Conservation (phyloP, 768 basidiomycete species). For the Boletus rex-veris region DNA sequence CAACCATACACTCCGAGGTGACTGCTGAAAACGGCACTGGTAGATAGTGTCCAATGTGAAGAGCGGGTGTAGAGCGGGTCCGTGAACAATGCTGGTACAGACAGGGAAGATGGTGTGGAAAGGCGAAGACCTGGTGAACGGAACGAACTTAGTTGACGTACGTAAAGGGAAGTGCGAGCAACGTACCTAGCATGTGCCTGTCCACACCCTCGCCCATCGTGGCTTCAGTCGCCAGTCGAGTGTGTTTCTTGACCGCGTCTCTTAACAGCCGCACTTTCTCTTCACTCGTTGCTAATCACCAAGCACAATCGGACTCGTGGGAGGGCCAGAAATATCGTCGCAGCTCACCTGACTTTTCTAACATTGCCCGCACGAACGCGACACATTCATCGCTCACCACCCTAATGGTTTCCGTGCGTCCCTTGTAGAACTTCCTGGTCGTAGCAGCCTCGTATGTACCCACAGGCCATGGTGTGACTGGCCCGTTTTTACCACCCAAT, state of each 20-base stretch:
- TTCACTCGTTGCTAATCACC: constrained; percentile 26
- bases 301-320: neutral
- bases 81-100: constrained; percentile 63
- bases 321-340: neutral
- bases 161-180: neutral
- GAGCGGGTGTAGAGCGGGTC: constrained; percentile 74
- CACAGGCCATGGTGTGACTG: constrained; percentile 47
- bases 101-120: constrained; percentile 57
- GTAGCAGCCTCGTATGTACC: constrained; percentile 94
- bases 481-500: constrained; percentile 15
- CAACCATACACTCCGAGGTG: constrained; percentile 76
- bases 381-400: constrained; percentile 76
- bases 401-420: constrained; percentile 91
- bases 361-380: constrained; percentile 75
- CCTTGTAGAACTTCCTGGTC: constrained; percentile 84
- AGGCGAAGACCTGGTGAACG: constrained; percentile 61
- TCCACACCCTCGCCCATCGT: constrained; percentile 76
- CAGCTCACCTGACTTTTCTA: constrained; percentile 40
- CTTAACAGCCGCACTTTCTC: constrained; percentile 53
- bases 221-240: constrained; percentile 59
- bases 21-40: constrained; percentile 83
- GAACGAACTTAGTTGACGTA: neutral
- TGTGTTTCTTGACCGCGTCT: constrained; percentile 62
- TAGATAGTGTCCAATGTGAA: constrained; percentile 85
- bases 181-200: constrained; percentile 78